Percentiles rank a stretch among this genome's conserved stretches.
phyloP scores from a whole-genome alignment of 2,329 filamentous ascomycete species.

The Epichloe baconii region DNA sequence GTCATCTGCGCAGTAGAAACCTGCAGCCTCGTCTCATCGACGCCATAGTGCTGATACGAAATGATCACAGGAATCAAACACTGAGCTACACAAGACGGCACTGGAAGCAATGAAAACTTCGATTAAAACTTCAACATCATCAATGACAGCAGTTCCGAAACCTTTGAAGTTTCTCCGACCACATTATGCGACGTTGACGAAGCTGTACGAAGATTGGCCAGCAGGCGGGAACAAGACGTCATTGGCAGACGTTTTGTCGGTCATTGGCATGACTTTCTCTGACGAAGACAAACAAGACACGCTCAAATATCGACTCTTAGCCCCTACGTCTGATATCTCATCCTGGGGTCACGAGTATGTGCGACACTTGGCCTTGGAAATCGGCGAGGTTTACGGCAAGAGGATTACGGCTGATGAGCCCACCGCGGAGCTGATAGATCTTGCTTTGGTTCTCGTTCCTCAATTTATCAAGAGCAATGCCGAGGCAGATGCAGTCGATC shows the following conservation, averaged over 20 bases:
- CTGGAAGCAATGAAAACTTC: conserved; percentile 95
- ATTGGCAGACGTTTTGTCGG: conserved; percentile 88
- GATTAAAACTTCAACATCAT: conserved; percentile 98
- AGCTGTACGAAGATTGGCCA: conserved; percentile 82
- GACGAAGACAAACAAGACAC: conserved; percentile 94
- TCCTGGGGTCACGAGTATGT: conserved; percentile 99
- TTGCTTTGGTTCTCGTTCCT: conserved; percentile 75
- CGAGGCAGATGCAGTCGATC: conserved; percentile 92
- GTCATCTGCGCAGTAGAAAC: conserved; percentile 7
- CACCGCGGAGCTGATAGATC: conserved; percentile 70
- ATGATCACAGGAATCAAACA: conserved; percentile 60
- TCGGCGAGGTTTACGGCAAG: conserved; percentile 87
- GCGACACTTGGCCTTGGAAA: conserved; percentile 86
- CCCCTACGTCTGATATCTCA: conserved; percentile 80
- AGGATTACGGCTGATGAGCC: conserved; percentile 75
- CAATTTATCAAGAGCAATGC: conserved; percentile 96
- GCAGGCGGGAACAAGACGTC: conserved; percentile 74
- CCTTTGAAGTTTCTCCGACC: conserved; percentile 95
- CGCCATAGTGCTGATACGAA: neutral
- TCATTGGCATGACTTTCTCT: conserved; percentile 97
- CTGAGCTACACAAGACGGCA: conserved; percentile 77
- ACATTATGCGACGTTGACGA: conserved; percentile 82
- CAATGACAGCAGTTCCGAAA: conserved; percentile 98
- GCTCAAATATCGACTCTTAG: conserved; percentile 84
- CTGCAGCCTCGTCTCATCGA: neutral